Evolutionary conservation across 169 alveolate genomes (phyloP).

Genomic region (Cryptosporidium xiaoi): DNA sequence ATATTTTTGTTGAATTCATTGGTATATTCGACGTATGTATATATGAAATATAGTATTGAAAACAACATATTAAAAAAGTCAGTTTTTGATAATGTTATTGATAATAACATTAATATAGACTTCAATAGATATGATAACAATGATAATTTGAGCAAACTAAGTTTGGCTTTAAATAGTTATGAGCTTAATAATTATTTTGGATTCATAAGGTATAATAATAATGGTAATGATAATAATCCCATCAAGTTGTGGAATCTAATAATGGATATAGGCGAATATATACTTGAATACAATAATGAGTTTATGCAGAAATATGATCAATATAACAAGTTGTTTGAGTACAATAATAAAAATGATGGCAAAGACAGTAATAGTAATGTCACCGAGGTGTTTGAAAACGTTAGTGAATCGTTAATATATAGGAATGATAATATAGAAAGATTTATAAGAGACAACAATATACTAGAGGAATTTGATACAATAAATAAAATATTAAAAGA

Average conservation of each 20-base stretch:
- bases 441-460: conserved; percentile 13
- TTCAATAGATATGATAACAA: neutral
- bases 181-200: neutral
- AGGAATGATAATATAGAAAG: conserved; percentile 46
- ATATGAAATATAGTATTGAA: neutral
- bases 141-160: neutral
- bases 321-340: conserved; percentile 22
- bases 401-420: conserved; percentile 1
- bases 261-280: conserved; percentile 23
- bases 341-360: conserved; percentile 2
- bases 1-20: conserved; percentile 23
- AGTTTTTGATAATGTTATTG: neutral
- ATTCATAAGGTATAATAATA: too few relatives aligned
- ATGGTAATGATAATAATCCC: neutral
- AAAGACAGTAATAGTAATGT: neutral
- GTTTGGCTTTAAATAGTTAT: neutral
- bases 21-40: neutral
- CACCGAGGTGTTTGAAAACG: neutral
- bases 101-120: neutral
- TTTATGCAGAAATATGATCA: conserved; percentile 3
- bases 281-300: conserved; percentile 15
- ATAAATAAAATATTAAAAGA: conserved; percentile 7
- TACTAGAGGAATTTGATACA: conserved; percentile 24
- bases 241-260: conserved; percentile 24
- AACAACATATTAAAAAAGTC: neutral